Evolutionary conservation across 805 yeast species (phyloP), one percentile per base, ranked within the genome.

Genomic region (Pichia occidentalis): DNA sequence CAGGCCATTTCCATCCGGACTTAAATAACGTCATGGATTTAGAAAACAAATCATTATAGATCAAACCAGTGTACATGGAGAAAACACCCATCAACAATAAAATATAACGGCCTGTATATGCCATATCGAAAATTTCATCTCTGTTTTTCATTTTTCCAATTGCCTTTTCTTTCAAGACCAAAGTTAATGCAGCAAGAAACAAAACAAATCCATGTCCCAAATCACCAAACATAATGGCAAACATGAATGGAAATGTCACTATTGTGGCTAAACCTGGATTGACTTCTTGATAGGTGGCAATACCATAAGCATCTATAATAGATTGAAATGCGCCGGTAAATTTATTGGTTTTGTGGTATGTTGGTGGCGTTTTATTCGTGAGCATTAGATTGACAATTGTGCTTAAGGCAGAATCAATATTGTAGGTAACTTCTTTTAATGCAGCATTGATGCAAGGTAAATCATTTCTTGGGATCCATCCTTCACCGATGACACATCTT

Each of bases 391-490:
- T 80, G n/a, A 60, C 61, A 31, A 74, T 74, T 11, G 77, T 70
- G 16, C 74, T 73, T 10, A 71, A 57, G 6, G 64, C 62, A 17
- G 65, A 57, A 14, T 62, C 63, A 1, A 64, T 51, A n/a, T 66
- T 57, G 27, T 75, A 79, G 21, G 83, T 74, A 40, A 77, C 72
- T 30, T 74, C 76, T 49, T 80, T 73, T 45, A 92, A 64, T 1
- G 88, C 73, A 27, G 68, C 62, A 45, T 79, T 81, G 40, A 90
- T 76, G n/a, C 63, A 49, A 5, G 70, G 68, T 26, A 88, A 63
- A 44, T 87, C 95, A 45, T 75, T 77, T 16, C 79, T 70, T 27
- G 99, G 97, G 16, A 85, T 67, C 99, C 99, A 92, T 23, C 97
- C 98, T 66, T 94, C 97, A 16, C 94, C 95, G 33, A 90, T 75